Conservation (phyloP, 805 yeast genomes). For the Ogataea parapolymorpha region DNA sequence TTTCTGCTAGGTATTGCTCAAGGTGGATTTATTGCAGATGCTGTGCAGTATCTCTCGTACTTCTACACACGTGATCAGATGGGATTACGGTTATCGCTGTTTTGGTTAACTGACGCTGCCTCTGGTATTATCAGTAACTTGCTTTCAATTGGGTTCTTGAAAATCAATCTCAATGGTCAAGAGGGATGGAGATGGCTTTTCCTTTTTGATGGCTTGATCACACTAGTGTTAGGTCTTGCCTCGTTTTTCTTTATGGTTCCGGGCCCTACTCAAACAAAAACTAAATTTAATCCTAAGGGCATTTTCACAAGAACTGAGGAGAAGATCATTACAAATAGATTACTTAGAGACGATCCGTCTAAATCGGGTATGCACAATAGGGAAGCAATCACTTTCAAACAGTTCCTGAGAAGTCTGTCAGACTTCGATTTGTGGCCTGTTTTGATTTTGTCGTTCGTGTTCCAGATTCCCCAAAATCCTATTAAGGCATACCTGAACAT, state of each 20-base stretch:
- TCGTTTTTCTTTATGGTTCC: constrained; percentile 53
- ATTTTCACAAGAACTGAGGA: constrained; percentile 38
- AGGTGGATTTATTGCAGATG: constrained; percentile 36
- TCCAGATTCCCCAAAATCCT: constrained; percentile 35
- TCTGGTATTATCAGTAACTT: constrained; percentile 44
- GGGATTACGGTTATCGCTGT: constrained; percentile 50
- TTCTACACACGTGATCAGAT: constrained; percentile 35
- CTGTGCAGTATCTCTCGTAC: constrained; percentile 35
- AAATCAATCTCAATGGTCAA: constrained; percentile 24
- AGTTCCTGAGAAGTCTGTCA: constrained; percentile 36
- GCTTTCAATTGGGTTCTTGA: constrained; percentile 48
- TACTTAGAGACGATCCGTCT: constrained; percentile 42
- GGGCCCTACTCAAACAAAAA: constrained; percentile 49
- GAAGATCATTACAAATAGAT: constrained; percentile 38
- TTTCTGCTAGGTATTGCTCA: constrained; percentile 33
- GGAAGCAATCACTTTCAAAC: constrained; percentile 40
- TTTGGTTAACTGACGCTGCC: constrained; percentile 38
- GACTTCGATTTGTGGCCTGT: constrained; percentile 53
- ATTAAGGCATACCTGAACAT: constrained; percentile 41
- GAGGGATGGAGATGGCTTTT: constrained; percentile 40
- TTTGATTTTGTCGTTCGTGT: constrained; percentile 41
- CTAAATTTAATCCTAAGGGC: constrained; percentile 49
- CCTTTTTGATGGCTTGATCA: constrained; percentile 30
- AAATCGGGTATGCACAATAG: constrained; percentile 58
- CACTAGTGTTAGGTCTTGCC: constrained; percentile 40